Base-by-base conservation (phyloP, 2,329 filamentous ascomycete genomes). In the Trichoderma lentiforme region DNA sequence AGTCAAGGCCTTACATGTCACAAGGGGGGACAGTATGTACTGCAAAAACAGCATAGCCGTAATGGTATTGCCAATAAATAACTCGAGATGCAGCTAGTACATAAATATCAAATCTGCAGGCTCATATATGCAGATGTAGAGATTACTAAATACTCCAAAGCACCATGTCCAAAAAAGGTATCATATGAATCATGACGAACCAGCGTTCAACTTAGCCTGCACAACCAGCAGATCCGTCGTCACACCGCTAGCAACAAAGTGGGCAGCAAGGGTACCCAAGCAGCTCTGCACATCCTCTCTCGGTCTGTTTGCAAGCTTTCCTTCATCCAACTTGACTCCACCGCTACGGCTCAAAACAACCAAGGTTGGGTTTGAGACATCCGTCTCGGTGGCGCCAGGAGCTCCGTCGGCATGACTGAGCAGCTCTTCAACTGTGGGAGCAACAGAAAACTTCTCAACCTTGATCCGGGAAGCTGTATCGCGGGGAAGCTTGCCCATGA, bases 151-250 rank as follows among this genome's bases (percentile, higher is more conserved):
- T 64, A 63, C 24, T 63, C 26, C 30, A 47, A 28, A 64, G 60
- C 47, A 34, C 34, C 26, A 39, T 39, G 24, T 56, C 32, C 21
- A 43, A 64, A 70, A 43, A 34, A 56, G 32, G n/a, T 43, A 57
- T 63, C 68, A 56, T 34, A 57, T 56, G 8, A 32, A 57, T 70
- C 68, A 70, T 58, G 43, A 70, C 15, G 68, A 57, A 30, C 34
- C 11, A 18, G 32, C 51, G 34, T 30, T 8, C 9, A 58, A 9
- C 75, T 76, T 88, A 61, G 76, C 73, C 69, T 78, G 76, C 15
- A 79, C 76, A 26, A 79, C 76, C 64, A 79, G 71, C 66, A 79
- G 15, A 56, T 79, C 77, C 1, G 77, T 75, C 21, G 71, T 71
- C 14, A 76, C 73, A 21, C 75, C 75, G 9, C 72, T 75, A 8